phyloP scores from a whole-genome alignment of 345 rosid genomes.

The Arabidopsis arenosa region DNA sequence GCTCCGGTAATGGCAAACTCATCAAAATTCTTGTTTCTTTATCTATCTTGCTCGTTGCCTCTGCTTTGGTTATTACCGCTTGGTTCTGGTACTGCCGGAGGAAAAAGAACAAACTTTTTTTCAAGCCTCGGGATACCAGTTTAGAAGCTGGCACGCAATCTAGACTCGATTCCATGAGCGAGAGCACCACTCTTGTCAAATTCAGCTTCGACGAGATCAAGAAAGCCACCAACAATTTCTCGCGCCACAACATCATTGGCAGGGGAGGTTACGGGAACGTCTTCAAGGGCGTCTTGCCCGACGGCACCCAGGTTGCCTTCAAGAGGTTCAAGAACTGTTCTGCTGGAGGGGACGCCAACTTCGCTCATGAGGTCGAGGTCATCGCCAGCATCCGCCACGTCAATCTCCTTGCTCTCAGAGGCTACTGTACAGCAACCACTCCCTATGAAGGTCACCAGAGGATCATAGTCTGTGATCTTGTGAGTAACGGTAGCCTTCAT shows the following conservation, averaged over 20 bases:
- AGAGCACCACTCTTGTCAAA: constrained; percentile 71
- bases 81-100: constrained; percentile 59
- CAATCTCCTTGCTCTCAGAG: constrained; percentile 79
- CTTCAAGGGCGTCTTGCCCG: constrained; percentile 64
- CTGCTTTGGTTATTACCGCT: constrained; percentile 40
- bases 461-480: constrained; percentile 85
- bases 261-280: constrained; percentile 95
- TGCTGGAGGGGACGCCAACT: constrained; percentile 71
- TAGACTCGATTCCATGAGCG: constrained; percentile 61
- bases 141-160: constrained; percentile 49
- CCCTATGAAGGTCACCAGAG: constrained; percentile 90
- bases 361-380: constrained; percentile 85
- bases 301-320: constrained; percentile 83
- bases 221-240: constrained; percentile 75
- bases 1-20: constrained; percentile 30
- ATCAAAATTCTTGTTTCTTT: constrained; percentile 47
- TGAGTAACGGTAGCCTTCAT: constrained; percentile 80
- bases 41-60: constrained; percentile 42
- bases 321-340: constrained; percentile 94
- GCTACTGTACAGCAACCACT: constrained; percentile 87
- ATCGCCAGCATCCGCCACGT: constrained; percentile 91
- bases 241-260: constrained; percentile 73
- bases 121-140: constrained; percentile 28
- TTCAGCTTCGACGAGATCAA: constrained; percentile 76
- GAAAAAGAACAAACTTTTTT: constrained; percentile 40